Evolutionary conservation across 345 rosid genomes (phyloP), one percentile per base, ranked within the genome.

Genomic region (Laguncularia racemosa): DNA sequence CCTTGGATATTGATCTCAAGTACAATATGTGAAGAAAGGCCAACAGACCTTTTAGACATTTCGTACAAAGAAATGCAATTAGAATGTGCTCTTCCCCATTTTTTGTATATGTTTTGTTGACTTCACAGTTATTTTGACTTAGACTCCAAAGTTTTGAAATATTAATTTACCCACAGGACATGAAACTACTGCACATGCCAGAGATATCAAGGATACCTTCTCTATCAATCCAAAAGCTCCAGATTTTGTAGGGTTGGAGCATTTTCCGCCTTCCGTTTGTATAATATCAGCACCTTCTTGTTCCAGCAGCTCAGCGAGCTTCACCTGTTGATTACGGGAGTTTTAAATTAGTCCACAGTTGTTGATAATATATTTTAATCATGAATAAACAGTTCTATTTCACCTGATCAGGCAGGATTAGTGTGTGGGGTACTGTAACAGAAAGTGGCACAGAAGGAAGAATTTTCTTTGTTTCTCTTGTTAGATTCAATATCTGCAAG

Each of bases 201-300:
- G n/a, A 9, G 10, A 4, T 33, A 15, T 15, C 17, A 16, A n/a
- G 20, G n/a, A 21, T 71, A 80, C 89, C 84, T 80, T 80, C 75
- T 83, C 89, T 48, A 83, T 76, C 76, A 83, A 70, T 18, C 89
- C 83, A 0, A 78, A 77, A 53, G 78, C 72, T n/a, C 89, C 89
- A 2, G 81, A 63, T 54, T 64, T 64, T 23, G 83, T 71, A 55
- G 89, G 89, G 61, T 61, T 75, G 51, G 84, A 80, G 59, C 78
- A 77, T 58, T 83, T 83, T 48, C 85, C 89, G 52, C 89, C 85
- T 69, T 83, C 89, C 0, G 85, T 83, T 68, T 83, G 89, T 62
- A 83, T 80, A 58, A 83, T 52, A 65, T 80, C 85, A 20, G 48
- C 85, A 50, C 85, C 89, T 71, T 83, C 89, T 53, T 46, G 69